Base-by-base conservation (phyloP, 192 early-diverging fungal genomes). In the Podochytrium sp. region DNA sequence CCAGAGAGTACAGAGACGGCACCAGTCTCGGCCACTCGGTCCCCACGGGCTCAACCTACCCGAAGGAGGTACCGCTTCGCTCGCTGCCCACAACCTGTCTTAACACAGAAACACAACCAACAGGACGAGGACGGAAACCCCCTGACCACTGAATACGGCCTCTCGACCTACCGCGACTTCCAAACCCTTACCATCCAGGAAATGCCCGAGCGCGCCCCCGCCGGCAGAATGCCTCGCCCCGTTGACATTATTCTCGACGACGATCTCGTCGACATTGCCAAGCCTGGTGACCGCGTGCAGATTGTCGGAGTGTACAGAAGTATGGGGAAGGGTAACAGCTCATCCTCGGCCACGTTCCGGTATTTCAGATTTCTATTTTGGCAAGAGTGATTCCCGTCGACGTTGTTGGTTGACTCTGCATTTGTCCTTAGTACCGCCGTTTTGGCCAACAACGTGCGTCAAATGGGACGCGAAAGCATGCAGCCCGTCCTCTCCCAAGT, bases 171-270 rank as follows among this genome's bases (percentile, higher is more conserved):
- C 80, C 82, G 92, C 37, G 95, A 98, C 80, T 93, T 93, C 77
- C 98, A 99, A 80, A 92, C 89, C 7, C 89, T 98, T 56, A 93
- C 89, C 38, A 87, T 99, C 49, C 98, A 99, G 80, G 98, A 99
- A 84, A 99, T 99, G 96, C 98, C 98, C 0, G 98, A 99, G 79
- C 89, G 96, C 25, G 92, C 96, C 6, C 96, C 96, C 18, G 91
- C 95, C 3, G 96, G 98, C 25, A 91, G 94, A 79, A 83, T 99
- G 71, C 95, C 96, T 35, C 89, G 96, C 2, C 95, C 95, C 16
- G 84, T 98, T 58, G 98, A 99, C 79, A 87, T 99, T 14, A 89
- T 98, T 53, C 81, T 98, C 65, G 96, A 98, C 75, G 95, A 96
- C 77, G 98, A 99, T 79, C 82, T 99, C 40, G 98, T 96, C 0